phyloP scores from a whole-genome alignment of 2,329 filamentous ascomycete species.

The Teratosphaeriaceae sp. region DNA sequence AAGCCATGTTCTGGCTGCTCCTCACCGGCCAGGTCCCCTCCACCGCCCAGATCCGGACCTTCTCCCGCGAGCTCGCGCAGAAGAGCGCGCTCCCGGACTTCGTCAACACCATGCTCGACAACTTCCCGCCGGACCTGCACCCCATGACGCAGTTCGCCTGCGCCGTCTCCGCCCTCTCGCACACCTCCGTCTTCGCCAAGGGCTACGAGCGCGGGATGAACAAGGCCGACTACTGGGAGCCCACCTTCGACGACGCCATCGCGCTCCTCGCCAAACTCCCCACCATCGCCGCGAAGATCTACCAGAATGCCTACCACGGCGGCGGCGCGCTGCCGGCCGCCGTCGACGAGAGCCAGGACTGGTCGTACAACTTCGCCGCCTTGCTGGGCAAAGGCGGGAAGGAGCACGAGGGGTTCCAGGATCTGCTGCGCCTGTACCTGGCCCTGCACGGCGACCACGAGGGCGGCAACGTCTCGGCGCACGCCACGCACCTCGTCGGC shows the following conservation, averaged over 20 bases:
- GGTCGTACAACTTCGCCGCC: constrained; percentile 97
- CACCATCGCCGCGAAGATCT: constrained; percentile 94
- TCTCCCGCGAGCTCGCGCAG: constrained; percentile 82
- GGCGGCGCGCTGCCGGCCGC: constrained; percentile 68
- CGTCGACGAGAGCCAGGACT: constrained; percentile 81
- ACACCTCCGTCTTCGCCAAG: constrained; percentile 88
- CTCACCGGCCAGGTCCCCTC: constrained; percentile 89
- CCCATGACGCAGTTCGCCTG: constrained; percentile 98
- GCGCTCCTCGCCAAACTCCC: constrained; percentile 92
- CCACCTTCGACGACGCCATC: constrained; percentile 92
- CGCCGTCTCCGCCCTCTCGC: constrained; percentile 90
- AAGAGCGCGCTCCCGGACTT: constrained; percentile 77
- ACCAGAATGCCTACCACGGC: constrained; percentile 77
- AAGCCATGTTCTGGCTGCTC: constrained; percentile 99
- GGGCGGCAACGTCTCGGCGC: constrained; percentile 94
- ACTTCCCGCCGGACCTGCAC: constrained; percentile 83
- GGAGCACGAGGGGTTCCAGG: constrained; percentile 90
- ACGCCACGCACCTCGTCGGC: constrained; percentile 90
- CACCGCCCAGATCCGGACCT: constrained; percentile 68
- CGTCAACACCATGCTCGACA: constrained; percentile 79
- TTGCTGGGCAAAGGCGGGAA: constrained; percentile 87
- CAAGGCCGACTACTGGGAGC: constrained; percentile 99
- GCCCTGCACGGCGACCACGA: constrained; percentile 98
- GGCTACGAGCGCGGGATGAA: constrained; percentile 83
- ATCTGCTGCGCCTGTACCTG: constrained; percentile 86